Evolutionary conservation across 1,284 basidiomycete species (phyloP).

Genomic region (Pyrrhoderma noxium): DNA sequence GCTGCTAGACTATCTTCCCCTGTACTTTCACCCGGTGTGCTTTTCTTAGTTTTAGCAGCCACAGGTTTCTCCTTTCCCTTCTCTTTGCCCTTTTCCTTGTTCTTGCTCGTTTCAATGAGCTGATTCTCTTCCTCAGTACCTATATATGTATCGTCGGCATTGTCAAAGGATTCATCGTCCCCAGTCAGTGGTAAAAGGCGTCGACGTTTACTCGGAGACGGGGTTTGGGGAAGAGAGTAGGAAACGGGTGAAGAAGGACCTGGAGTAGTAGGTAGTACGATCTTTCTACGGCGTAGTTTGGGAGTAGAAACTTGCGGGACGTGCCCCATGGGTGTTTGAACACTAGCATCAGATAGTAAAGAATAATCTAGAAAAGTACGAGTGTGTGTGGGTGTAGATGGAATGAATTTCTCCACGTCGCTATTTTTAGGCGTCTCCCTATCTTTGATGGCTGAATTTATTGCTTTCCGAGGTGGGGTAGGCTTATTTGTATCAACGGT

Average conservation of each 20-base stretch:
- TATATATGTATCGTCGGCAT: background rate
- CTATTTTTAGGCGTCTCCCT: background rate
- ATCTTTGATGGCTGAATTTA: background rate
- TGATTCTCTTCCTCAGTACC: background rate
- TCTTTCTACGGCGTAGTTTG: background rate
- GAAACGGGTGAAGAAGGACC: background rate
- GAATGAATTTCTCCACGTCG: slow-evolving; percentile 2
- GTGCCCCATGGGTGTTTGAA: background rate
- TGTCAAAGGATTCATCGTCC: background rate
- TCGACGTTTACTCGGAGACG: slow-evolving; percentile 12
- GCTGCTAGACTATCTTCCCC: background rate
- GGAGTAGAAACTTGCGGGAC: slow-evolving; percentile 1
- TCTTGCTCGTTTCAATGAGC: background rate
- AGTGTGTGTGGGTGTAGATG: background rate
- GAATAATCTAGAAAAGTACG: background rate
- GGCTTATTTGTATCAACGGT: slow-evolving; percentile 1
- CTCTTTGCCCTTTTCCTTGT: background rate
- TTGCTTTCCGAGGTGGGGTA: background rate
- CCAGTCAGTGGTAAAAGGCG: background rate
- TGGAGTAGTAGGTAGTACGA: background rate
- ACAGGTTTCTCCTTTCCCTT: background rate
- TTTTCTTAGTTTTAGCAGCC: background rate
- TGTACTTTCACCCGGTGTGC: background rate
- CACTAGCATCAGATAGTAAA: background rate
- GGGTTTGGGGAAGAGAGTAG: slow-evolving; percentile 4